Evolutionary conservation across 2,329 filamentous ascomycete species (phyloP), one percentile per base, ranked within the genome.

Genomic region (Akanthomyces dipterigenus): DNA sequence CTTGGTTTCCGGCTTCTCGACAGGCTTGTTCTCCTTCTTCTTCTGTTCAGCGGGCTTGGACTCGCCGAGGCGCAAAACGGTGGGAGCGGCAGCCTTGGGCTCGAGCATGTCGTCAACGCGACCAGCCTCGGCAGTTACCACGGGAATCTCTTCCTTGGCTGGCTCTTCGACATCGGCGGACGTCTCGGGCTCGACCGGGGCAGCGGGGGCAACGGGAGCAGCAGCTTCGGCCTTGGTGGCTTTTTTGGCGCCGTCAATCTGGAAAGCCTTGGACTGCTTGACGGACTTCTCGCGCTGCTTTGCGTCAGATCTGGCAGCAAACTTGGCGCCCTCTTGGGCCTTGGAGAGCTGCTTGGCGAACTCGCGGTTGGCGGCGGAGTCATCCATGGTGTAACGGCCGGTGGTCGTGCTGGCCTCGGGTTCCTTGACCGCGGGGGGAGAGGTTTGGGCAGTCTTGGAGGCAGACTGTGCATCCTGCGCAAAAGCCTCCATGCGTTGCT

Each of bases 21-120:
- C 80, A 45, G 81, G 78, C 77, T 87, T 85, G 66, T 80, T 76
- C 68, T 83, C 79, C 76, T 86, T 86, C 65, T 55, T 56, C 75
- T 87, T 87, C 64, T 83, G 79, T 76, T 88, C 83, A 71, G 82
- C 76, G 81, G 85, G 72, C 76, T 82, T 69, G 75, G 83, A 72
- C 64, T 87, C 86, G 60, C 89, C 95, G 65, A 98, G 80, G 64
- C 90, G 90, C 64, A 97, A 80, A 53, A 96, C 85, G 0, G 87
- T 87, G 26, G 91, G 89, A 59, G 85, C 88, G 43, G 85, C 72
- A 3, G 84, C 74, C 48, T 84, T 76, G 54, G 88, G 80, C 75
- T 96, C 92, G 18, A 98, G 86, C 93, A 98, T 98, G 75, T 97
- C 93, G 60, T 89, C 89, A 62, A 97, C 85, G 71, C 90, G 90